Evolutionary conservation across 106 monocot species (phyloP), one percentile per base, ranked within the genome.

Genomic region (Platanthera zijinensis): DNA sequence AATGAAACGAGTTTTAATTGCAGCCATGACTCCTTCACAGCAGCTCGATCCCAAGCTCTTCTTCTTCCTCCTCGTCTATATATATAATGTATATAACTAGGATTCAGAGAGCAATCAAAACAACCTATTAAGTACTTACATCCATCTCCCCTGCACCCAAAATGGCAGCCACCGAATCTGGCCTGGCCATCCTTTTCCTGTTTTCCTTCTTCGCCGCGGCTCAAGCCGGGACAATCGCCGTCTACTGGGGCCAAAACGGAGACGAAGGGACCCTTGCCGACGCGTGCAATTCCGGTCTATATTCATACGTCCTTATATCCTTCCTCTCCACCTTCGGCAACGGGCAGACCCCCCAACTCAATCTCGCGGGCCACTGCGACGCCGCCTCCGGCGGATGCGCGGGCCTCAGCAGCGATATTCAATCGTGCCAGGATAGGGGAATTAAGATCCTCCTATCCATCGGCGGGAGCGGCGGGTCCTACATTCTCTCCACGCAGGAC

Each of bases 381-480:
- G 25, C 79, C 6, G 17, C 53, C 32, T n/a, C 57, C 57, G 9
- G 54, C 19, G 49, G 49, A 45, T 79, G 79, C 79, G 50, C 73
- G 5, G 28, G 61, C 39, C 64, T 82, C 18, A 77, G 72, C 64
- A 15, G 11, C 3, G 72, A 77, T 14, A 82, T 82, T 57, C 47
- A 63, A 0, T 73, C 57, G 48, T 82, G 77, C 70, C 81, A 81
- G 32, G 39, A 53, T 6, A n/a, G 15, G 10, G 81, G 56, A 18
- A 25, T 81, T 6, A 81, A 81, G 51, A 71, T 82, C 51, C 70
- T 82, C 48, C 76, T 82, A 25, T 82, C 81, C 70, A 76, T 82
- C 19, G 81, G 81, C 46, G 76, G 76, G 9, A 76, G 71, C 21
- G 48, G 57, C 3, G 76, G 81, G 5, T 19, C 53, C 48, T 74